Base-by-base conservation (phyloP, 805 yeast species). In the Teunomyces lycoperdinae region DNA sequence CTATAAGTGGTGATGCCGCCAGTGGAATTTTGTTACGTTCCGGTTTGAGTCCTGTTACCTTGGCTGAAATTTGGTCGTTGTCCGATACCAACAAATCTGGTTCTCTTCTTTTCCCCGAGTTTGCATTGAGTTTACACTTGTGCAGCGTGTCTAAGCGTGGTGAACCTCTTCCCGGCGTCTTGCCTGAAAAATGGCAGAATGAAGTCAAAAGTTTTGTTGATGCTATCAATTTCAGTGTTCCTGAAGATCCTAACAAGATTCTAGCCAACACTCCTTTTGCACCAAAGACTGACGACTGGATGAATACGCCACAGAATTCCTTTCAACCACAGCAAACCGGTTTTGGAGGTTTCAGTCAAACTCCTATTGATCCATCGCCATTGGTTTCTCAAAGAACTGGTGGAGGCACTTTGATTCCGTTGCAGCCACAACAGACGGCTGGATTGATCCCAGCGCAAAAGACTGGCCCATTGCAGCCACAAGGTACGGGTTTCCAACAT, bases 61-160 rank as follows among this genome's bases (percentile, higher is more conserved):
- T 92, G 56, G 92, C 92, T 2, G 89, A 82, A 57, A 86, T 92
- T 51, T 92, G 98, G 98, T 83, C 86, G 20, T 72, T 92, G 49
- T 80, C 96, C n/a, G 98, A 92, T 61, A 85, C 96, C 2, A 87
- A 84, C 57, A 85, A 82, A 58, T 84, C 94, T 6, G 98, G 98
- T 1, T 77, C 82, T 47, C 78, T 92, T 51, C 69, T 92, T 57
- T 92, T 91, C 62, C 98, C 98, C 2, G 97, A 92, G 66, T 92
- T 92, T 74, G 96, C 96, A 11, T 74, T 92, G 54, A 90, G 96
- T 13, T 82, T 92, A 75, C 92, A 90, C 65, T 74, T 92, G 56
- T 90, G 96, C 62, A 86, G 87, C 56, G 68, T 81, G 59, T 86
- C 85, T 0, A 74, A 88, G 56, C 82, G 80, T 57, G 96, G 96